Evolutionary conservation across 345 rosid genomes (phyloP).

Genomic region (Arabis alpina): DNA sequence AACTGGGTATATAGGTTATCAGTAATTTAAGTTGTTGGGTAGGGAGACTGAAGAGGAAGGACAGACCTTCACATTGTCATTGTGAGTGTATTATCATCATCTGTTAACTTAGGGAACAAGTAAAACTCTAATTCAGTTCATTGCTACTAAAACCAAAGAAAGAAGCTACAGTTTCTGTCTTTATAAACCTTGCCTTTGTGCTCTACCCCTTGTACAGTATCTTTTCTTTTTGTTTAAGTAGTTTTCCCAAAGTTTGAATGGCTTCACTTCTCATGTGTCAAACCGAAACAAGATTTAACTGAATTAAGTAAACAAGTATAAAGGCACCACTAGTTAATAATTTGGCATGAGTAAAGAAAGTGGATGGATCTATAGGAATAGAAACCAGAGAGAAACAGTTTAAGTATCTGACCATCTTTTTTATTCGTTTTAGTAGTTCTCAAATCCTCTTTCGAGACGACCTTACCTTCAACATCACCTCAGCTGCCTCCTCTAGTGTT

Average conservation of each 20-base stretch:
- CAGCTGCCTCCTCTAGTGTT: slow-evolving; percentile 9
- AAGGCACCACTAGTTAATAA: too few relatives aligned
- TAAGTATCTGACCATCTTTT: too few relatives aligned
- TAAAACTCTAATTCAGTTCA: slow-evolving; percentile 21
- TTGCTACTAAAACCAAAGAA: slow-evolving; percentile 15
- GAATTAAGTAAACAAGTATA: not conserved
- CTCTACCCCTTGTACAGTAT: slow-evolving; percentile 23
- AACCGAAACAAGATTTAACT: not conserved
- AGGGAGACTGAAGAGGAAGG: slow-evolving; percentile 7
- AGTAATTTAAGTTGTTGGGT: slow-evolving; percentile 9
- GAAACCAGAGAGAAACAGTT: too few relatives aligned
- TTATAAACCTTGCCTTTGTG: slow-evolving; percentile 6
- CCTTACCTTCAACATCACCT: slow-evolving; percentile 31
- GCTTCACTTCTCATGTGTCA: not conserved
- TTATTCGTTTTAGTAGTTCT: not conserved
- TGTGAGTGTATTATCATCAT: slow-evolving; percentile 30
- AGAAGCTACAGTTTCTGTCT: slow-evolving; percentile 1
- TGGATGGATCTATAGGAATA: too few relatives aligned
- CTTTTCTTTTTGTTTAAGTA: not conserved
- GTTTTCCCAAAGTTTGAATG: not conserved
- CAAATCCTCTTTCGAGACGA: slow-evolving; percentile 23
- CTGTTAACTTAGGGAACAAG: slow-evolving; percentile 30
- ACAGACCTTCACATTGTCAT: not conserved
- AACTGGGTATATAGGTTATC: slow-evolving; percentile 22
- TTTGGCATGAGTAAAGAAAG: too few relatives aligned